Base-by-base conservation (phyloP, 495 filamentous ascomycete species). In the Neurospora sp. region DNA sequence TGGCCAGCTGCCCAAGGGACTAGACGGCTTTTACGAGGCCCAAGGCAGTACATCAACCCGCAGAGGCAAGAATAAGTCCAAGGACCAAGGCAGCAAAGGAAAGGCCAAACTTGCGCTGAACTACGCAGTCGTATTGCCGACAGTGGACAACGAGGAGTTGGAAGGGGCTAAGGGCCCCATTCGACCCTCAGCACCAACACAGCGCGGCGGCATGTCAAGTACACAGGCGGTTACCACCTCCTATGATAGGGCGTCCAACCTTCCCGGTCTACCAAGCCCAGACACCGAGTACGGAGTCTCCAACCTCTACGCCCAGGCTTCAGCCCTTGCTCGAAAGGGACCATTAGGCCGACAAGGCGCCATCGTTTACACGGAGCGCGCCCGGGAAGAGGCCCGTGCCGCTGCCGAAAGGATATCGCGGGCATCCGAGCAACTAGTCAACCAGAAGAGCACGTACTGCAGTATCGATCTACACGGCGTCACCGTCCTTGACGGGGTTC, bases 381-480 rank as follows among this genome's bases (percentile, higher is more conserved):
- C 75, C 18, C 78, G 75, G 12, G 77, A 79, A 37, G 77, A 80
- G 27, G 68, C 75, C 35, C 75, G 71, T 22, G 53, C 73, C 35
- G 75, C 76, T 1, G 72, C 79, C 38, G 78, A 73, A 0, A 73
- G 74, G 8, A 71, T 73, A 39, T 80, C 74, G 31, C 70, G 70
- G 8, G 76, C 77, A 7, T 90, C 92, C 0, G 88, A 93, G 75
- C 80, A 81, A 5, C 82, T 88, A 18, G 93, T 93, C 2, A 82
- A 87, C 5, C 74, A 77, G 2, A 89, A 93, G 73, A 93, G 89
- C 61, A 86, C 83, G 1, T 70, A 77, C 3, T 81, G 80, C 73
- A 81, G 78, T 74, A 81, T 97, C 10, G 94, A 99, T 82, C 83
- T 99, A 35, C 96, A 99, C 78, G 94, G 94, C 12, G 88, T 96